phyloP scores from a whole-genome alignment of 2,329 filamentous ascomycete species.

The Botryotinia globosa region DNA sequence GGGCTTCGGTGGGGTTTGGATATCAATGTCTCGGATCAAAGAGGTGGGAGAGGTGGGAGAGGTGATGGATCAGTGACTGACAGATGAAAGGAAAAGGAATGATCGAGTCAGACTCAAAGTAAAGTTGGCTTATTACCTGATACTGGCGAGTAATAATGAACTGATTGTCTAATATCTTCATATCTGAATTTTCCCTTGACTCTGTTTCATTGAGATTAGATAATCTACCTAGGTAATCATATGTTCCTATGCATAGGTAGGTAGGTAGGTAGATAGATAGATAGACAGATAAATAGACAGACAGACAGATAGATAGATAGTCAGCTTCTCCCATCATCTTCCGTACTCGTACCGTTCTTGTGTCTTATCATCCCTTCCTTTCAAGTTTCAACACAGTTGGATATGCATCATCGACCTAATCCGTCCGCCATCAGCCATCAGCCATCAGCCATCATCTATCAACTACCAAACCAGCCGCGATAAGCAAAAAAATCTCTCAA shows the following conservation, averaged over 20 bases:
- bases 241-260: background rate
- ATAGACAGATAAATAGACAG: too few species aligned
- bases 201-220: background rate
- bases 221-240: too few species aligned
- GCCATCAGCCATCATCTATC: background rate
- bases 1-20: background rate
- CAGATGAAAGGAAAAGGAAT: background rate
- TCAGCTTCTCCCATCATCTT: background rate
- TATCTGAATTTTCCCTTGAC: background rate
- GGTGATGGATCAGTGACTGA: background rate
- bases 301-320: too few species aligned
- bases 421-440: background rate
- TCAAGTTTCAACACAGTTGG: background rate
- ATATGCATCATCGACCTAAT: background rate
- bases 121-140: background rate
- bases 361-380: background rate
- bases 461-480: background rate
- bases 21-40: background rate
- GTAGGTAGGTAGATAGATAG: too few species aligned
- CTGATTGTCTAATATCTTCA: background rate
- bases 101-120: background rate
- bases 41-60: background rate
- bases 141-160: background rate
- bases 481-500: background rate
- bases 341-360: background rate